Evolutionary conservation across 2,329 filamentous ascomycete genomes (phyloP).

Genomic region (Fusarium nygamai): DNA sequence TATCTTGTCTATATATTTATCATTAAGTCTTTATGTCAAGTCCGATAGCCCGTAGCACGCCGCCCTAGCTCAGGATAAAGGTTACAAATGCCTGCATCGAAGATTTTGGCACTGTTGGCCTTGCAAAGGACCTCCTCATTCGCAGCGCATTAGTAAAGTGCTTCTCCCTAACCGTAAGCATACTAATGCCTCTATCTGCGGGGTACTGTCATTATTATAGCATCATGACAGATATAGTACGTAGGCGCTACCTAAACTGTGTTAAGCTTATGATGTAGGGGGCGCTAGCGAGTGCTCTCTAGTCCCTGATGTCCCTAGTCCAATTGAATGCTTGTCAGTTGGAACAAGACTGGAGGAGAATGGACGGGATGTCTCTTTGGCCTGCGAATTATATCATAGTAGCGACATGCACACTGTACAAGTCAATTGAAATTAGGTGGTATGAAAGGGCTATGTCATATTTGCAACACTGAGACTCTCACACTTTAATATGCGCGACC

Average conservation of each 20-base stretch:
- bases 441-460: background rate
- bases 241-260: background rate
- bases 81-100: background rate
- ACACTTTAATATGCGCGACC: background rate
- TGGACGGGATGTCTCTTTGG: background rate
- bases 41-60: background rate
- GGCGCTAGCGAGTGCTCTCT: background rate
- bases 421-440: background rate
- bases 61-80: accelerated
- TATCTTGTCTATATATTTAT: too few species aligned
- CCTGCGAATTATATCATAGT: background rate
- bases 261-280: background rate
- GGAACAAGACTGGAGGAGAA: background rate
- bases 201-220: background rate
- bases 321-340: background rate
- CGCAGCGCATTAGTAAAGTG: background rate
- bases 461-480: background rate
- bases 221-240: background rate
- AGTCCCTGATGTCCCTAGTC: too few species aligned
- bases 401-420: background rate
- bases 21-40: accelerated
- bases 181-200: background rate
- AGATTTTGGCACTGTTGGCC: too few species aligned
- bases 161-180: background rate
- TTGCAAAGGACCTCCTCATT: too few species aligned